Percentiles rank a stretch among this genome's conserved stretches.
Conservation (phyloP, 2,329 filamentous ascomycete genomes). For the Fusarium nanum region DNA sequence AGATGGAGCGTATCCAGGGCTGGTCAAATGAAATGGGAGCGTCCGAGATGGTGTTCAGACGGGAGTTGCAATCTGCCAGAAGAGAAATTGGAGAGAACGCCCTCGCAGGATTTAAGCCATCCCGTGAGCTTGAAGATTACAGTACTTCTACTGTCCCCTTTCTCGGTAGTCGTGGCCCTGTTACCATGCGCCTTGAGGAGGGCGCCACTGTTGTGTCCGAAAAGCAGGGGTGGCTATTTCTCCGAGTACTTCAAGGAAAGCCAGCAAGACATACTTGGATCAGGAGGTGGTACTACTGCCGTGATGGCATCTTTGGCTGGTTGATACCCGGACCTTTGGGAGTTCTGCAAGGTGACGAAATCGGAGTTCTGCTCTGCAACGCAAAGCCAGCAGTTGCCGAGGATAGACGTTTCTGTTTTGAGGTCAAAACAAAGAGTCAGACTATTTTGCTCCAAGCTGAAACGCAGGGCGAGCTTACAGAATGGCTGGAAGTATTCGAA, state of each 20-base stretch:
- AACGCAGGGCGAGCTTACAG: constrained; percentile 89
- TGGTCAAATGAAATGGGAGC: constrained; percentile 96
- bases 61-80: constrained; percentile 82
- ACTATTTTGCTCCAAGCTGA: constrained; percentile 92
- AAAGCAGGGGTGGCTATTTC: constrained; percentile 95
- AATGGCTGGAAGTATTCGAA: constrained; percentile 95
- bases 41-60: constrained; percentile 83
- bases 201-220: constrained; percentile 69
- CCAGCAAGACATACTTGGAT: constrained; percentile 91
- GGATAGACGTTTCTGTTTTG: constrained; percentile 95
- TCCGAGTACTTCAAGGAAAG: constrained; percentile 85
- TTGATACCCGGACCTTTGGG: constrained; percentile 85
- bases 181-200: constrained; percentile 68
- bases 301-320: constrained; percentile 96
- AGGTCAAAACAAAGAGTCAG: constrained; percentile 97
- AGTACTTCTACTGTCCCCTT: constrained; percentile 90
- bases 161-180: constrained; percentile 76
- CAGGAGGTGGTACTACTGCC: constrained; percentile 94
- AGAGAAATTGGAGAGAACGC: constrained; percentile 85
- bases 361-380: constrained; percentile 93
- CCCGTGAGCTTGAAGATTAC: constrained; percentile 93
- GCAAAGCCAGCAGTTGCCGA: constrained; percentile 91
- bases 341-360: constrained; percentile 95
- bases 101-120: constrained; percentile 78
- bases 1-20: constrained; percentile 91